phyloP scores from a whole-genome alignment of 768 basidiomycete genomes.

The Suillus paluster region DNA sequence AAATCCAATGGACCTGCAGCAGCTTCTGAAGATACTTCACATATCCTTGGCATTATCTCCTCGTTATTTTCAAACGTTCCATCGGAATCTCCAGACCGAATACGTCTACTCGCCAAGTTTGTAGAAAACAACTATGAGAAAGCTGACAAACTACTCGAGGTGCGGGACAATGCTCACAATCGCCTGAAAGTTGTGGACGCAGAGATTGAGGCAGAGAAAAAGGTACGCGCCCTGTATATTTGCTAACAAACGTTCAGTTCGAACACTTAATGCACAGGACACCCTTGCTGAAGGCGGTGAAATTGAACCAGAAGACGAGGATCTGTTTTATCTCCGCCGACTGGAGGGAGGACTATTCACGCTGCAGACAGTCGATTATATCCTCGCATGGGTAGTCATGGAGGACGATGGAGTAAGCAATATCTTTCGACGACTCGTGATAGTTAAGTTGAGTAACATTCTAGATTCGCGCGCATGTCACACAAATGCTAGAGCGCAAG shows the following conservation, averaged over 20 bases:
- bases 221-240: constrained; percentile 44
- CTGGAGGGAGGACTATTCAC: constrained; percentile 88
- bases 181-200: constrained; percentile 64
- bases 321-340: constrained; percentile 82
- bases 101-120: constrained; percentile 90
- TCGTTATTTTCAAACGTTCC: constrained; percentile 87
- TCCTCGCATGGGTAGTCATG: constrained; percentile 94
- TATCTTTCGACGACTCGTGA: constrained; percentile 4
- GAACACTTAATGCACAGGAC: constrained; percentile 42
- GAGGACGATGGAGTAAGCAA: constrained; percentile 93
- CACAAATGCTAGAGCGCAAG: constrained; percentile 76
- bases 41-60: constrained; percentile 85
- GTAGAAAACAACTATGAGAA: constrained; percentile 94
- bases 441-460: not conserved
- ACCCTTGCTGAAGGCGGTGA: constrained; percentile 60
- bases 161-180: constrained; percentile 70
- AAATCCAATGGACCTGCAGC: constrained; percentile 51
- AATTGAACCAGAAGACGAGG: constrained; percentile 64
- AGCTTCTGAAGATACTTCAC: constrained; percentile 81
- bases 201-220: constrained; percentile 71
- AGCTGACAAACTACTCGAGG: constrained; percentile 89
- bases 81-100: constrained; percentile 80
- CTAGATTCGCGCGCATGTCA: constrained; percentile 78
- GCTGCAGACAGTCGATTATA: constrained; percentile 91
- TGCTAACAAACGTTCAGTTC: not conserved